Evolutionary conservation across 495 filamentous ascomycete species (phyloP), one percentile per base, ranked within the genome.

Genomic region (Achaetomiella virescens): DNA sequence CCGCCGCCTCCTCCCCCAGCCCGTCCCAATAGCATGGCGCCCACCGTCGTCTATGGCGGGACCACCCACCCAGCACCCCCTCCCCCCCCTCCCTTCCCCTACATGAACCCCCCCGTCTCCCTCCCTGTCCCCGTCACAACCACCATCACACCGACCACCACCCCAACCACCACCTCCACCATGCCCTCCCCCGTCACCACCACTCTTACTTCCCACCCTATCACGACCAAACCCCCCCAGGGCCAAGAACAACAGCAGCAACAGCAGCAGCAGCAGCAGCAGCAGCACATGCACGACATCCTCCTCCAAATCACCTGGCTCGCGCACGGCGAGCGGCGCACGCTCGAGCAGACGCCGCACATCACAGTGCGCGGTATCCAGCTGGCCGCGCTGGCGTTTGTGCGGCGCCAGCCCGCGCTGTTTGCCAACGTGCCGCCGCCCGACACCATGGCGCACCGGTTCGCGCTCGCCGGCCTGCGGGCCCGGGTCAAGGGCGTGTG

Each of bases 221-320:
- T 18, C n/a, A 35, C 48, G 2, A 4, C 50, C 41, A 33, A 29
- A 2, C 14, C 50, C 37, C n/a, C n/a, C n/a, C n/a, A n/a, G n/a
- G n/a, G n/a, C n/a, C n/a, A n/a, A n/a, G n/a, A n/a, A n/a, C n/a
- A n/a, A n/a, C n/a, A n/a, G n/a, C n/a, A n/a, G 15, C 14, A 14
- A 14, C 21, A 10, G 33, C 44, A 24, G n/a, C 35, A 43, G 7
- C 53, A 40, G 36, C 42, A 24, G 10, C 31, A n/a, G 31, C 27
- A 29, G 24, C 27, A 48, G 17, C 17, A 31, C 0, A 40, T 38
- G 6, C 42, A 48, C 27, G 57, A 60, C 55, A 25, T 66, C 22
- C 56, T 64, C 37, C 60, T 75, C 25, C 62, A 60, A 38, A 63
- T 74, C 56, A 58, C 44, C 43, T 66, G 66, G 66, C 45, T 52